Base-by-base conservation (phyloP, 768 basidiomycete species). In the Kwoniella bestiolae region DNA sequence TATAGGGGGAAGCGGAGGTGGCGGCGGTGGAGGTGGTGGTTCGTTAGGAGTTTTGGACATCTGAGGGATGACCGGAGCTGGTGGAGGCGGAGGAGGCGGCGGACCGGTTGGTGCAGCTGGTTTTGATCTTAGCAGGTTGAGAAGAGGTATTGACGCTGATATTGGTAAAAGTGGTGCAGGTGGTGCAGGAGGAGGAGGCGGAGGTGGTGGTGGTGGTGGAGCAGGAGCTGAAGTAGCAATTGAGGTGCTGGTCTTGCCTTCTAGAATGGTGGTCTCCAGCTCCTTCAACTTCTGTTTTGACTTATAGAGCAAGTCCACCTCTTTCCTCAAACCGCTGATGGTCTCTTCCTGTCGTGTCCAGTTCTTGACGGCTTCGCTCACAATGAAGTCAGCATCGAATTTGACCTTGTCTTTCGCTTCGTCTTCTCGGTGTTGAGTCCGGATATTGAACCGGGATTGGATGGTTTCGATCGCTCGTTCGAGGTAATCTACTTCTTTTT, bases 381-480 rank as follows among this genome's bases (percentile, higher is more conserved):
- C 91, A 68, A 94, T 89, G 3, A 32, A 38, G 6, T 63, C 56
- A 5, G 38, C 41, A 51, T 57, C 56, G n/a, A 41, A 34, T 3
- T 32, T 44, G 31, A n/a, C 46, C 18, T 8, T 32, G 6, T 0
- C 0, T 12, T 25, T 21, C 23, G 47, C 31, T 6, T 18, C 63
- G 9, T 9, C 56, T 52, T n/a, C 38, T 34, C 4, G 32, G 38
- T 25, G 31, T 38, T 2, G 26, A 31, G 38, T 51, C 86, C 47
- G 86, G 81, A 5, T 86, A 83, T 5, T 85, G 84, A 94, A 89
- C n/a, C 90, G 85, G 11, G 88, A 88, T 79, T 91, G 91, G 4
- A 94, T 89, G 6, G 90, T 89, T 79, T 93, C 91, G 38, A 96
- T 83, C n/a, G 91, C 90, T 14, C 89, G 88, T 75, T 92, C 91